Percentiles rank a stretch among this genome's conserved stretches.
Evolutionary conservation across 1,139 yeast species (phyloP).

Genomic region (Kodamaea sp.): DNA sequence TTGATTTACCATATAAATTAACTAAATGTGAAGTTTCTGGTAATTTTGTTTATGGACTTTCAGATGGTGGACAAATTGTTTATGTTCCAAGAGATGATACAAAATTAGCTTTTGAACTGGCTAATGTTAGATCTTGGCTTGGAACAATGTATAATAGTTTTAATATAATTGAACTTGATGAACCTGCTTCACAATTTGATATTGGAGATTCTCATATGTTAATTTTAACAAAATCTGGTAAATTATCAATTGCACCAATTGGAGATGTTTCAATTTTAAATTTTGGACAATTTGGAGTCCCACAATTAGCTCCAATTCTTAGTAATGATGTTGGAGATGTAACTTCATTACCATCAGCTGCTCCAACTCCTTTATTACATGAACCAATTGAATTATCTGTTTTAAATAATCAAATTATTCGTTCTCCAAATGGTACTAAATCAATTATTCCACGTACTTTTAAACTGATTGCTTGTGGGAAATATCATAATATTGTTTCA

Average conservation of each 20-base stretch:
- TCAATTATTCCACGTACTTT: conserved; percentile 42
- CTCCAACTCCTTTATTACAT: conserved; percentile 17
- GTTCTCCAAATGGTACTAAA: conserved; percentile 21
- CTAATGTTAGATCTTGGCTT: conserved; percentile 21
- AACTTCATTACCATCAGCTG: conserved; percentile 24
- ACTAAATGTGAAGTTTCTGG: conserved; percentile 52
- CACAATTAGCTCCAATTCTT: conserved; percentile 59
- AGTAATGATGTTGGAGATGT: conserved; percentile 25
- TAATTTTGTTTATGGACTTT: conserved; percentile 56
- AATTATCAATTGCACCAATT: conserved; percentile 57
- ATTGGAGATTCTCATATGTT: conserved; percentile 69
- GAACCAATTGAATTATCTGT: conserved; percentile 32
- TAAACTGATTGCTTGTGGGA: conserved; percentile 66
- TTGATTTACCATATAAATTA: conserved; percentile 42
- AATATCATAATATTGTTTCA: conserved; percentile 63
- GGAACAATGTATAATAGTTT: conserved; percentile 17
- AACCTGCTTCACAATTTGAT: conserved; percentile 47
- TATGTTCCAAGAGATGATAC: conserved; percentile 42
- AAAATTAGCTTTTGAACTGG: conserved; percentile 15
- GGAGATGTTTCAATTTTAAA: conserved; percentile 22
- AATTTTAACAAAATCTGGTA: conserved; percentile 57
- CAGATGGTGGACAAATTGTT: conserved; percentile 49
- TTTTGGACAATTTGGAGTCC: conserved; percentile 84
- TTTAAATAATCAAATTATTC: conserved; percentile 33
- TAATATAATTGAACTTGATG: conserved; percentile 21